Percentiles rank a stretch among this genome's conserved stretches.
Conservation (phyloP, 345 rosid species). For the Mercurialis annua region DNA sequence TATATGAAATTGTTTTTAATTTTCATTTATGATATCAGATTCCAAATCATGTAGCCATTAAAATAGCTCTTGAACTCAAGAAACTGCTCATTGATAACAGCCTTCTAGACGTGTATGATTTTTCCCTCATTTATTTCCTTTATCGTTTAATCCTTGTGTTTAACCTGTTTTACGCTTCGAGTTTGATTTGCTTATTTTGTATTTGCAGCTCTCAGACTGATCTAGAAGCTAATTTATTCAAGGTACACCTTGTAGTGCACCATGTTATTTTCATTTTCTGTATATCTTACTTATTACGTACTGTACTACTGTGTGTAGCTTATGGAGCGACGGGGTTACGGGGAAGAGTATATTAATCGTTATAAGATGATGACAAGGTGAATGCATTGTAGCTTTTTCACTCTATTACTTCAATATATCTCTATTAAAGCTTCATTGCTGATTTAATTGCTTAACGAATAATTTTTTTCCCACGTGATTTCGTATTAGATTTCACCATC, state of each 20-base stretch:
- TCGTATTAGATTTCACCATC: constrained; percentile 85
- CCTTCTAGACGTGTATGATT: constrained; percentile 85
- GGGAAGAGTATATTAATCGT: constrained; percentile 78
- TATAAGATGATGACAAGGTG: constrained; percentile 99
- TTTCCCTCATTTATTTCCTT: background rate
- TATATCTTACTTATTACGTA: constrained; percentile 5
- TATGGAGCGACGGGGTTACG: constrained; percentile 89
- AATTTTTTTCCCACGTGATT: constrained; percentile 14
- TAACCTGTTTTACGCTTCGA: too few species aligned
- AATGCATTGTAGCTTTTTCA: constrained; percentile 2
- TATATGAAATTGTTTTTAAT: constrained; percentile 8
- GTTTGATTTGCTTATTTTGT: background rate
- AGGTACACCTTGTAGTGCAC: constrained; percentile 38
- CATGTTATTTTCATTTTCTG: background rate
- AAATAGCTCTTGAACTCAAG: constrained; percentile 95
- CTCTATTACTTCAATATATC: background rate
- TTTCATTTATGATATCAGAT: constrained; percentile 51
- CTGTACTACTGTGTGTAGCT: constrained; percentile 51
- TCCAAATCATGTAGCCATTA: constrained; percentile 90
- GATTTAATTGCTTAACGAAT: constrained; percentile 1
- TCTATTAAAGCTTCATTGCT: background rate
- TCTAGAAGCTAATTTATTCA: constrained; percentile 85
- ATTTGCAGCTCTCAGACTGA: constrained; percentile 80
- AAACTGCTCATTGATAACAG: constrained; percentile 94
- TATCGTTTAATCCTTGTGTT: background rate